Percentiles rank a stretch among this genome's conserved stretches.
Conservation (phyloP, 2,329 filamentous ascomycete species). For the Aspergillus fumigatus region DNA sequence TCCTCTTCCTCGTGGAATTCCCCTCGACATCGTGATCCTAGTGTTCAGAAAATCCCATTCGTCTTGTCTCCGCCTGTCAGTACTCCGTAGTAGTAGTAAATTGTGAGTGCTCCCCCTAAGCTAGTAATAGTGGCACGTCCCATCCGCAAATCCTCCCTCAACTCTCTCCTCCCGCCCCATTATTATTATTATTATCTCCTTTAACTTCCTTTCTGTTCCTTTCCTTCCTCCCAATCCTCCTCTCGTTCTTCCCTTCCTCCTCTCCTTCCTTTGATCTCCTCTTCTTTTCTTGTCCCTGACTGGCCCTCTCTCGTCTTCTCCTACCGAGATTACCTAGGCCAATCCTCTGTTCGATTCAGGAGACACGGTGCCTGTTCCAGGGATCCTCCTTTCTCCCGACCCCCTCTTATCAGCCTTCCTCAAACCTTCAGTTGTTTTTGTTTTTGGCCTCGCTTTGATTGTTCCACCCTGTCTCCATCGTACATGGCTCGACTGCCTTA, state of each 20-base stretch:
- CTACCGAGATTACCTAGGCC: conserved; percentile 19
- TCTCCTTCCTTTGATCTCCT: conserved; percentile 16
- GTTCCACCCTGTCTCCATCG: conserved; percentile 15
- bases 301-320: conserved; percentile 11
- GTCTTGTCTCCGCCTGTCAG: background rate
- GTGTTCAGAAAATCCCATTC: background rate
- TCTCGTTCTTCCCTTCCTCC: conserved; percentile 22
- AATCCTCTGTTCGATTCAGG: conserved; percentile 25
- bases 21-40: background rate
- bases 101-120: background rate
- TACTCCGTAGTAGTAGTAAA: background rate
- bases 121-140: conserved; percentile 1
- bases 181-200: conserved; percentile 18
- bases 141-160: conserved; percentile 26
- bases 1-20: background rate
- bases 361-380: conserved; percentile 25
- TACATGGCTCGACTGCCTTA: conserved; percentile 31
- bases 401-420: conserved; percentile 8
- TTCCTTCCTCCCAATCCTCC: conserved; percentile 26
- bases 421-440: conserved; percentile 7
- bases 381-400: conserved; percentile 16
- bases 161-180: conserved; percentile 20
- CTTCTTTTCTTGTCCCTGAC: conserved; percentile 14
- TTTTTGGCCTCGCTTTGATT: conserved; percentile 3
- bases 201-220: conserved; percentile 31